phyloP scores from a whole-genome alignment of 495 filamentous ascomycete species.

The Aspergillus ellipticus region DNA sequence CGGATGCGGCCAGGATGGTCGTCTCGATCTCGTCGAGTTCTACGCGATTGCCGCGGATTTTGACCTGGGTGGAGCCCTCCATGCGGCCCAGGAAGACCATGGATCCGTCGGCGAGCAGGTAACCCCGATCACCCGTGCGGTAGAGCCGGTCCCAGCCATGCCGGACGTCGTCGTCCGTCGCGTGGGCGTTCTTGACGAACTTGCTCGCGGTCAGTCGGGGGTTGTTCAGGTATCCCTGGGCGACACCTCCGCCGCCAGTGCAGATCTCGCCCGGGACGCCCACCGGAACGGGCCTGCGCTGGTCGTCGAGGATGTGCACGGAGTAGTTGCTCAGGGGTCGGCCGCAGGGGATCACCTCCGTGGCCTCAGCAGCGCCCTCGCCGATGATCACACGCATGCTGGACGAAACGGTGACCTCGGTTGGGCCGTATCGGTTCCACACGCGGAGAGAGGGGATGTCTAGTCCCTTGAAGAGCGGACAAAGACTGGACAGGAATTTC shows the following conservation, averaged over 20 bases:
- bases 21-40: slow-evolving; percentile 47
- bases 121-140: slow-evolving; percentile 20
- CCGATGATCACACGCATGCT: neutral
- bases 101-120: slow-evolving; percentile 22
- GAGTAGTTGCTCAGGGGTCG: slow-evolving; percentile 26
- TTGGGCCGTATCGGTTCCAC: slow-evolving; percentile 5
- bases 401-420: neutral
- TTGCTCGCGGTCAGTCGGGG: slow-evolving; percentile 29
- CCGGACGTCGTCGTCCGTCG: neutral
- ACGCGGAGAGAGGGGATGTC: neutral
- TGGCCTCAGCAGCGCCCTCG: neutral
- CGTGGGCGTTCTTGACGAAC: slow-evolving; percentile 24
- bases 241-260: slow-evolving; percentile 34
- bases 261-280: slow-evolving; percentile 42
- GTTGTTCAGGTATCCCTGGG: slow-evolving; percentile 30
- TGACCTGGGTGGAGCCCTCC: slow-evolving; percentile 42
- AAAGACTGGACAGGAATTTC: neutral
- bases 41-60: slow-evolving; percentile 48
- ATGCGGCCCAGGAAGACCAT: slow-evolving; percentile 29
- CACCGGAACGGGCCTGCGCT: slow-evolving; percentile 37
- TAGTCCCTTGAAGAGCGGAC: neutral
- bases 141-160: slow-evolving; percentile 9
- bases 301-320: slow-evolving; percentile 42
- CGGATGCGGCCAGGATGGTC: slow-evolving; percentile 22
- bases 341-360: neutral